Conservation (phyloP, 805 yeast genomes). For the Lipomyces spencermartinsiae region DNA sequence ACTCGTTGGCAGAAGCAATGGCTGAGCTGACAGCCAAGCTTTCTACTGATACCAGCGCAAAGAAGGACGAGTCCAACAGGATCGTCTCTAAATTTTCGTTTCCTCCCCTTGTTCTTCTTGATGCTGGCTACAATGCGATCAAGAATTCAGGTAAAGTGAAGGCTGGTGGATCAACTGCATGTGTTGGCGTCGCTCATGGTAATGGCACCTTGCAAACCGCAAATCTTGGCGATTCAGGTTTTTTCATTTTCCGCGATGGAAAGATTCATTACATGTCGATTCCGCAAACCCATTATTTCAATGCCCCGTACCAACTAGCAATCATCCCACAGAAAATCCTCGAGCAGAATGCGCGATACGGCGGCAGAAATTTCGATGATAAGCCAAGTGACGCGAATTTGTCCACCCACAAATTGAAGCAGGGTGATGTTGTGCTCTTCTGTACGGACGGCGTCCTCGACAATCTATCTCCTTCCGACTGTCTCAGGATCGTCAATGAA, state of each 20-base stretch:
- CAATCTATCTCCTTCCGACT: constrained; percentile 75
- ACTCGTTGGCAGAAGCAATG: constrained; percentile 73
- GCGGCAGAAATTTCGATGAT: constrained; percentile 69
- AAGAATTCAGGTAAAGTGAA: constrained; percentile 63
- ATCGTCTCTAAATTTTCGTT: constrained; percentile 36
- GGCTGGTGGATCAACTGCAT: constrained; percentile 95
- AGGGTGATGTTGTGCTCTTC: constrained; percentile 77
- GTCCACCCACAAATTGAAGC: constrained; percentile 66
- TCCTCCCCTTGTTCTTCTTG: constrained; percentile 58
- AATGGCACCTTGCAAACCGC: constrained; percentile 65
- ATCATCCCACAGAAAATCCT: constrained; percentile 68
- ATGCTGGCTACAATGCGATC: constrained; percentile 62
- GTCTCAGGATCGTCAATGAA: constrained; percentile 70
- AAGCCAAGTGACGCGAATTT: constrained; percentile 71
- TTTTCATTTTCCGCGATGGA: constrained; percentile 76
- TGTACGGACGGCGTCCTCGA: constrained; percentile 96
- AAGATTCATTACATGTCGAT: constrained; percentile 68
- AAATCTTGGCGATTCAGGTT: constrained; percentile 95
- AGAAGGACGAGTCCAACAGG: constrained; percentile 2
- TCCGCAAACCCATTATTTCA: constrained; percentile 84
- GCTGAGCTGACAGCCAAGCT: constrained; percentile 44
- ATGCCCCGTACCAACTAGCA: constrained; percentile 90
- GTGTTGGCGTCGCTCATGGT: constrained; percentile 71
- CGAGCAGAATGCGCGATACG: constrained; percentile 29
- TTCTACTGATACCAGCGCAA: constrained; percentile 17